Evolutionary conservation across 345 rosid species (phyloP), one percentile per base, ranked within the genome.

Genomic region (Gossypium turneri): DNA sequence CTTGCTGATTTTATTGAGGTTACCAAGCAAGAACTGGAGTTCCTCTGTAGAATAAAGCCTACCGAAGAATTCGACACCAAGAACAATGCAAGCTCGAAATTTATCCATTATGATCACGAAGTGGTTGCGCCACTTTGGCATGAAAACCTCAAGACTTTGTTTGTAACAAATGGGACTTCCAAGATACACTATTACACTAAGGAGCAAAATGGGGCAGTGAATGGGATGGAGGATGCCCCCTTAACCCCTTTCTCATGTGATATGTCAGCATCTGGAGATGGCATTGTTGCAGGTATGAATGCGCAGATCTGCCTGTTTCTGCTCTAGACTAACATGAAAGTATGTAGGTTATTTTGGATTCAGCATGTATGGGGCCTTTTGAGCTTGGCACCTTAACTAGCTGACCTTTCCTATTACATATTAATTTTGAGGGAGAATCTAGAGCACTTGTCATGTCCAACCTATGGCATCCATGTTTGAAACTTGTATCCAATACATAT

Each of bases 211-310:
- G 98, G 97, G 29, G 82, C 90, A 12, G 90, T 90, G 75, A 83
- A 70, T 62, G 94, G 97, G 59, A 86, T 88, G 90, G 97, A 92
- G 85, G 97, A 87, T 85, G 82, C 92, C 17, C 94, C 91, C 4
- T 57, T 94, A 60, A 89, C 94, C 55, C 97, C 95, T 60, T 90
- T 86, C 83, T 83, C 97, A 1, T 2, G 82, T 75, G 98, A 90
- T 76, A 88, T 92, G 98, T 92, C 94, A 3, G 91, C 97, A 50
- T 86, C 98, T 65, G 97, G 97, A 79, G 97, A 92, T 86, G 98
- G 94, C 82, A 87, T 94, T 57, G 90, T 86, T 75, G 98, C 97
- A 76, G 97, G 98, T 94, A 80, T 43, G 48, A 34, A 70, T 56
- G 75, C 15, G 12, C 67, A 52, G 16, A 70, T 55, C 9, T 77